Conservation (phyloP, 345 rosid genomes). For the Eucalyptus polyanthemos region DNA sequence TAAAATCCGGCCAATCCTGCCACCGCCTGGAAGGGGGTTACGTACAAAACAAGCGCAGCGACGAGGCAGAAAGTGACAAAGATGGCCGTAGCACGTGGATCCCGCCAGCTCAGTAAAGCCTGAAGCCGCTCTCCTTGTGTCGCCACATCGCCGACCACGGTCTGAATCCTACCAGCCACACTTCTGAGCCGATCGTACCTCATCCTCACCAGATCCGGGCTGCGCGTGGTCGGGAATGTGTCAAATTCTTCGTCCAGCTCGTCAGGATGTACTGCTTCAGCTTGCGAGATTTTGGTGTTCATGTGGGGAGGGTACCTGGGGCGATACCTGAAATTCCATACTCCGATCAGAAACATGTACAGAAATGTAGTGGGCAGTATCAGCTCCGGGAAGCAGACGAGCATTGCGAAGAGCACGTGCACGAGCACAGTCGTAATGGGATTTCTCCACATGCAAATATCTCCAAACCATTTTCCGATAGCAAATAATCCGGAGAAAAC, state of each 20-base stretch:
- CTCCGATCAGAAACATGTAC: conserved; percentile 85
- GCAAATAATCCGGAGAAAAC: conserved; percentile 74
- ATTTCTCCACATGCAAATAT: conserved; percentile 81
- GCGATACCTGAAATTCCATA: conserved; percentile 84
- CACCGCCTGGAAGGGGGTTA: conserved; percentile 85
- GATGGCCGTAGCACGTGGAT: conserved; percentile 80
- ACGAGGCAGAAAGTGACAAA: conserved; percentile 67
- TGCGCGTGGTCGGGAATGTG: conserved; percentile 66
- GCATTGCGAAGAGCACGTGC: conserved; percentile 77
- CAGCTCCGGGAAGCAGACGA: conserved; percentile 81
- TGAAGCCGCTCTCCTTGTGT: conserved; percentile 92
- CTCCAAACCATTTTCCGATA: conserved; percentile 72
- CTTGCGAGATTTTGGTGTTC: conserved; percentile 91
- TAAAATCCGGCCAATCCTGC: conserved; percentile 77
- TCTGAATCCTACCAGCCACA: conserved; percentile 91
- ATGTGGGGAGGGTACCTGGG: conserved; percentile 98
- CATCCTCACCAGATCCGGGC: conserved; percentile 68
- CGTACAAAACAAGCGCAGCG: conserved; percentile 73
- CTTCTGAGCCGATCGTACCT: conserved; percentile 93
- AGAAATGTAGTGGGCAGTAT: conserved; percentile 83
- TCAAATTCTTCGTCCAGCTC: conserved; percentile 97
- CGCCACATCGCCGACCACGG: conserved; percentile 91
- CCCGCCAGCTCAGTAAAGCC: conserved; percentile 92
- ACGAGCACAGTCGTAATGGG: conserved; percentile 83
- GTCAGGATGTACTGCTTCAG: conserved; percentile 74